Evolutionary conservation across 495 filamentous ascomycete species (phyloP).

Genomic region (Aspergillus carlsbadensis): DNA sequence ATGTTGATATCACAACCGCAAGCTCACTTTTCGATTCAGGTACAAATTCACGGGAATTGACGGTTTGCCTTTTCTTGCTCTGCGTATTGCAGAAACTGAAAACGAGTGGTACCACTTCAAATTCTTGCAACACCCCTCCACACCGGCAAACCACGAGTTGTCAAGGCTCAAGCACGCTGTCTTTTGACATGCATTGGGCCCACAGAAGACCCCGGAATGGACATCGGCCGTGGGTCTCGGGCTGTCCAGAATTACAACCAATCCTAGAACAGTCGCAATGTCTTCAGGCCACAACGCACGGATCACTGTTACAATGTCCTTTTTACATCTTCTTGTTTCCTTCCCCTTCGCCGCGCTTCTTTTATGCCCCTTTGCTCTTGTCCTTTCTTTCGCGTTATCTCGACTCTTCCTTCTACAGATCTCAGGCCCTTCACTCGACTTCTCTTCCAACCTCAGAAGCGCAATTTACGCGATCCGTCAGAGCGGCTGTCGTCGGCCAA

Average conservation of each 20-base stretch:
- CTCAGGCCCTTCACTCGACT: background rate
- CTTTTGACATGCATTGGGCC: background rate
- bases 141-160: background rate
- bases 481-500: slow-evolving; percentile 5
- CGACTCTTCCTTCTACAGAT: background rate
- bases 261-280: background rate
- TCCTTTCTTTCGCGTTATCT: background rate
- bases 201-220: too few species aligned
- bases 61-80: background rate
- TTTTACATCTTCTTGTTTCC: background rate
- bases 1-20: background rate
- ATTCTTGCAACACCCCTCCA: background rate
- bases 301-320: background rate
- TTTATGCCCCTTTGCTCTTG: background rate
- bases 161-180: background rate
- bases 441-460: background rate
- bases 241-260: background rate
- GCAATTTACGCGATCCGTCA: background rate
- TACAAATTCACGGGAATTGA: background rate
- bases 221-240: slow-evolving; percentile 14
- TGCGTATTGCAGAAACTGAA: background rate
- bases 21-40: background rate
- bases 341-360: background rate
- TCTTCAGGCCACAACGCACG: slow-evolving; percentile 2
- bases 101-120: background rate